Evolutionary conservation across 2,329 filamentous ascomycete species (phyloP), one percentile per base, ranked within the genome.

Genomic region (Microascus cirrosus): DNA sequence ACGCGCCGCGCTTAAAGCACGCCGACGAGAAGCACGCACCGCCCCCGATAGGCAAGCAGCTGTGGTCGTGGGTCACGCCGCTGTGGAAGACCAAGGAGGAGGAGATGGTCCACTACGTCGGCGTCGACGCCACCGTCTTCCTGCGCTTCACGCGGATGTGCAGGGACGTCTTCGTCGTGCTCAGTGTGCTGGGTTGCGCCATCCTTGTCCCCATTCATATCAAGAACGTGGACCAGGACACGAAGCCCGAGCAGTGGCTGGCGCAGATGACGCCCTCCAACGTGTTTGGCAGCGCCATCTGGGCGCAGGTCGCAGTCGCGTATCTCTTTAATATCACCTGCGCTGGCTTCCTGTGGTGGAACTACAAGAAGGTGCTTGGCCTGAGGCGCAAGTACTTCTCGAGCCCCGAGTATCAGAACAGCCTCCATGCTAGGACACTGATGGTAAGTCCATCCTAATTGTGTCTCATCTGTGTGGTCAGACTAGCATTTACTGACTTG

Each of bases 1-100:
- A 99, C 73, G 92, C 94, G 3, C 94, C 94, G 48, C 93, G 95
- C 69, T 78, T 95, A 54, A 95, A 95, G 70, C 87, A 96, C 76
- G 88, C 90, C 68, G 93, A 97, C 70, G 85, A 90, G 64, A 90
- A 87, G 71, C 91, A 96, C 74, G 83, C 89, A 11, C 94, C 93
- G 20, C 94, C 94, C 13, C 84, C 88, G 1, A 80, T 97, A 65
- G 89, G 88, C 58, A 95, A 87, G 67, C 87, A 89, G n/a, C 75
- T 93, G 11, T 91, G 95, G 68, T 86, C 90, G 54, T 99, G 94
- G 94, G 70, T 95, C 35, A 77, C 77, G 22, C 92, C 93, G 0
- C 75, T 99, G 35, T 78, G 91, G 72, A 82, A 78, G 60, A 93
- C 89, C 15, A 85, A 82, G 60, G 94, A 99, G 74, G 75, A 84